phyloP scores from a whole-genome alignment of 257 asterid species.

The Eustoma russellianum region DNA sequence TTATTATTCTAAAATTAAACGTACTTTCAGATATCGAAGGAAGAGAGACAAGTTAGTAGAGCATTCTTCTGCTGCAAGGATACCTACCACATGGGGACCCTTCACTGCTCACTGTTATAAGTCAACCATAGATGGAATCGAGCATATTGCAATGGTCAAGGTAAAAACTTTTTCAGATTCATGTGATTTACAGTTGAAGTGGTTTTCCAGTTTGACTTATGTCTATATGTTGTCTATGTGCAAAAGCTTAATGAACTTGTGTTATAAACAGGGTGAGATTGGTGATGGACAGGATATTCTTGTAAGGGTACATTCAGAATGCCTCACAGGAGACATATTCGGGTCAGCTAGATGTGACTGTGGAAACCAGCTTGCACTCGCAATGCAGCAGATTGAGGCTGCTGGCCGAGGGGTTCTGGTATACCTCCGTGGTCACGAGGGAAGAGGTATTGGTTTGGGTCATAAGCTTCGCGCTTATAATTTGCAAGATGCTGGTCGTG shows the following conservation, averaged over 20 bases:
- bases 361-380: slow-evolving; percentile 76
- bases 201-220: no score
- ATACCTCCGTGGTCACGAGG: slow-evolving; percentile 98
- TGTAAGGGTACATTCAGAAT: slow-evolving; percentile 92
- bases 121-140: slow-evolving; percentile 87
- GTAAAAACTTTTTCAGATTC: slow-evolving; percentile 27
- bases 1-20: slow-evolving; percentile 11
- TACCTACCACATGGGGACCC: slow-evolving; percentile 98
- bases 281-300: slow-evolving; percentile 86
- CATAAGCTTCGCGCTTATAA: slow-evolving; percentile 95
- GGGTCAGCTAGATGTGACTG: slow-evolving; percentile 98
- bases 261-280: slow-evolving; percentile 66
- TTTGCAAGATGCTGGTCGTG: slow-evolving; percentile 89
- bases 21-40: slow-evolving; percentile 70
- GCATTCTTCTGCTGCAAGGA: slow-evolving; percentile 79
- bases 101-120: slow-evolving; percentile 75
- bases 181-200: background rate
- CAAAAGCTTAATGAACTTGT: slow-evolving; percentile 1
- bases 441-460: slow-evolving; percentile 95
- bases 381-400: slow-evolving; percentile 93
- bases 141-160: slow-evolving; percentile 98
- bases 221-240: background rate
- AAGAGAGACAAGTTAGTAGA: slow-evolving; percentile 80
- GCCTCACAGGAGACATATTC: slow-evolving; percentile 96
- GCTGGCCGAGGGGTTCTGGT: slow-evolving; percentile 86